Percentiles rank a stretch among this genome's conserved stretches.
Evolutionary conservation across 2,329 filamentous ascomycete species (phyloP).

Genomic region (Aspergillus costaricaensis): DNA sequence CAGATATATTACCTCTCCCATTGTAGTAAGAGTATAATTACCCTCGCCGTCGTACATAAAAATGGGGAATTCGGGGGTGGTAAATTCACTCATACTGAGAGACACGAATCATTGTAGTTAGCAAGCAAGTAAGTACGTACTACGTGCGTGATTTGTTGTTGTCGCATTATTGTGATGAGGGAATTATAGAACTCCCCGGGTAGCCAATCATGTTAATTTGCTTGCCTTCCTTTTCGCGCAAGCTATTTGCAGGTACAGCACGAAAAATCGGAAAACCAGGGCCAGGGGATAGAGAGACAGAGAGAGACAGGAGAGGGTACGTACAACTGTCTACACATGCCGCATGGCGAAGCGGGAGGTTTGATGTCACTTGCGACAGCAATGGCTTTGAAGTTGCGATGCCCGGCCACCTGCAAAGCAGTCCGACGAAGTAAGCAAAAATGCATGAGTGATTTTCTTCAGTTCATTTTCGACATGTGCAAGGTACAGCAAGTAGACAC

Average conservation of each 20-base stretch:
- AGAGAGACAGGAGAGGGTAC: conserved; percentile 14
- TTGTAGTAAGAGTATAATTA: conserved; percentile 51
- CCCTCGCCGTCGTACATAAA: conserved; percentile 91
- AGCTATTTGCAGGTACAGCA: no score
- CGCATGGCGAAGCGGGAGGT: conserved; percentile 73
- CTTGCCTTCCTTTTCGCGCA: not conserved
- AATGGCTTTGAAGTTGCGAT: conserved; percentile 69
- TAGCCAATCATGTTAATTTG: not conserved
- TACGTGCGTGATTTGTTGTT: no score
- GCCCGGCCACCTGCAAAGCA: conserved; percentile 43
- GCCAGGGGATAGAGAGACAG: not conserved
- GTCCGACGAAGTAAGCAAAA: conserved; percentile 6
- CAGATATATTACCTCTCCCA: conserved; percentile 39
- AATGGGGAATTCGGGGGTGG: conserved; percentile 67
- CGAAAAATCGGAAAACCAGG: not conserved
- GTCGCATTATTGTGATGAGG: no score
- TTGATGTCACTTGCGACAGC: conserved; percentile 80
- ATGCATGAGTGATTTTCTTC: conserved; percentile 2
- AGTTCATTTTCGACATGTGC: not conserved
- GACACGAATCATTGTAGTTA: conserved; percentile 7
- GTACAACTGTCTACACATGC: conserved; percentile 93
- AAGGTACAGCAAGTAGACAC: not conserved
- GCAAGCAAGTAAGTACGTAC: not conserved
- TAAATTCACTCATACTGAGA: conserved; percentile 70
- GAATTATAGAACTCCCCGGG: not conserved